Evolutionary conservation across 345 rosid species (phyloP), one percentile per base, ranked within the genome.

Genomic region (Syzygium oleosum): DNA sequence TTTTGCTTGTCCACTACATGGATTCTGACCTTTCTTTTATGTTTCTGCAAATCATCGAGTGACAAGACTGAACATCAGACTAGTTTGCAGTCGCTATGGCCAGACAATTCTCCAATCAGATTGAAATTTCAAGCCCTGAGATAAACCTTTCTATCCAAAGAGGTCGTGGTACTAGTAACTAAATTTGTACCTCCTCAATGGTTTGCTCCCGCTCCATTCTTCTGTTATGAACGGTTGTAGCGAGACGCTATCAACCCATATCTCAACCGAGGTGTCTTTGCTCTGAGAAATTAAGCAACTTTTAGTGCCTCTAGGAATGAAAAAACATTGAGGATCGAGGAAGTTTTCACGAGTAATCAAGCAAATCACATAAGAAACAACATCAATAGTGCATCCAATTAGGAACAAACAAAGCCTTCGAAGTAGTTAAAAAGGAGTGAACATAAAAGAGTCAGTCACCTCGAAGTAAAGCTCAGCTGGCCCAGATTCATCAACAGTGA

Each of bases 191-290:
- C 93, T 94, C 92, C 61, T 90, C 53, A 85, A 93, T 90, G 91
- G 92, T 92, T 85, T 91, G 88, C 25, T 90, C 85, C 41, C 90
- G 98, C 51, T 88, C 99, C 99, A 97, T 25, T 97, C 93, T 85
- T 95, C 86, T 59, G 85, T 88, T 5, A 97, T 93, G 89, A 97
- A 97, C 80, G 98, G 97, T 86, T 96, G 98, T 84, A 97, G 46
- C 0, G 99, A 97, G 85, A 97, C 63, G 87, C 97, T 96, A 88
- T 95, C 99, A 12, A 96, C 94, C 96, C 97, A 93, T 53, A 97
- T 92, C 84, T 95, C 97, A 51, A 92, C 94, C 3, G 92, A 84
- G 12, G 95, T 90, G 86, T 93, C 88, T 4, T 91, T 84, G 77
- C 94, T 94, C 98, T 97, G 89, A 84, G 46, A 84, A 14, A 13